Conservation (phyloP, 2,329 filamentous ascomycete species). For the Phyllosticta citribraziliensis region DNA sequence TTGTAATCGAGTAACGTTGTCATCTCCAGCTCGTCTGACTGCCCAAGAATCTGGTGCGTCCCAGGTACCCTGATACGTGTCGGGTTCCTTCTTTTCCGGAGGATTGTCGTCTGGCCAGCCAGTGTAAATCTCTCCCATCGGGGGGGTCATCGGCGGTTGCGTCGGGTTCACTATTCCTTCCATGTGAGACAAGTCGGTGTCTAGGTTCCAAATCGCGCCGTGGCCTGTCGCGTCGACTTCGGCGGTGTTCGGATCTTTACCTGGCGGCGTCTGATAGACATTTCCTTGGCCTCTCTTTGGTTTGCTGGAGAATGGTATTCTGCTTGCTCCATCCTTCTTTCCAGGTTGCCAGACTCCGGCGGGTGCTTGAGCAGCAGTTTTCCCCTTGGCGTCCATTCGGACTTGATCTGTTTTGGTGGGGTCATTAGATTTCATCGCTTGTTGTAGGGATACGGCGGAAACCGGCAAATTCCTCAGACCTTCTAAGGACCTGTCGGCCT, state of each 20-base stretch:
- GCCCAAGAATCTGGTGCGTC: conserved; percentile 96
- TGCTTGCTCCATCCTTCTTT: conserved; percentile 16
- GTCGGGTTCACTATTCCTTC: conserved; percentile 66
- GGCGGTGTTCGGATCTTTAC: conserved; percentile 37
- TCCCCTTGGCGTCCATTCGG: conserved; percentile 20
- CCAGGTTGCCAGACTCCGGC: conserved; percentile 9
- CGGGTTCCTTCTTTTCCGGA: conserved; percentile 12
- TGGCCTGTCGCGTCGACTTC: conserved; percentile 36
- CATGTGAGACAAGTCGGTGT: conserved; percentile 85
- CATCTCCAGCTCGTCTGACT: conserved; percentile 63
- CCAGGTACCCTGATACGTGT: conserved; percentile 53
- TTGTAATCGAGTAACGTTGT: conserved; percentile 45
- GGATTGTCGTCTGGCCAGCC: conserved; percentile 38
- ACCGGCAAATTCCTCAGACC: conserved; percentile 30
- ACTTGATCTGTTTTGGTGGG: conserved; percentile 20
- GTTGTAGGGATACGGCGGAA: conserved; percentile 31
- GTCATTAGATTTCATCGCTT: conserved; percentile 23
- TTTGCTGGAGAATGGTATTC: conserved; percentile 4
- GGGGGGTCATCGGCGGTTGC: conserved; percentile 60
- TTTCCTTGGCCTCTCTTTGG: conserved; percentile 22
- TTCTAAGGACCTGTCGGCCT: conserved; percentile 31
- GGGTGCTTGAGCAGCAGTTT: conserved; percentile 11
- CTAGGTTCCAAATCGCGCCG: conserved; percentile 62
- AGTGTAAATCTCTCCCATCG: conserved; percentile 37
- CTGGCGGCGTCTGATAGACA: conserved; percentile 15